Conservation (phyloP, 352 stramenopile genomes). For the Phytophthora sp. region DNA sequence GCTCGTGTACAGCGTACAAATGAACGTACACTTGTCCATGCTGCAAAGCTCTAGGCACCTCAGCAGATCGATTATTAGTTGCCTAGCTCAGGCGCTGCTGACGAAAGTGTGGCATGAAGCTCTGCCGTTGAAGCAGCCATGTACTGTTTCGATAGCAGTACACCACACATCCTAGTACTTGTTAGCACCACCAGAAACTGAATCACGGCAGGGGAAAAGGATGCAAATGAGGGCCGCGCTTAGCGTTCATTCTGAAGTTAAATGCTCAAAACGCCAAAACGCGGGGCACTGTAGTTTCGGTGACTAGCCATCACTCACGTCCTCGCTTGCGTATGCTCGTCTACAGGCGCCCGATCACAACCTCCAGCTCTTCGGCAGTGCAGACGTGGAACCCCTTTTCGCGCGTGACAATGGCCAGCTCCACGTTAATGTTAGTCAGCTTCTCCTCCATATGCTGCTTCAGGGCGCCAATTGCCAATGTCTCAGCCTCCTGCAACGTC, state of each 20-base stretch:
- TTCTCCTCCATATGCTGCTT: constrained; percentile 99
- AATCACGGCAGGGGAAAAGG: constrained; percentile 1
- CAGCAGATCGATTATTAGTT: neutral
- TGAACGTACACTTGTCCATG: neutral
- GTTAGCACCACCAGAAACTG: constrained; percentile 8
- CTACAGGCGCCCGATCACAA: constrained; percentile 89
- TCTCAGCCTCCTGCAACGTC: constrained; percentile 97
- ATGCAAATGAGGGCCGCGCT: constrained; percentile 25
- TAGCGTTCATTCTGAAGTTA: constrained; percentile 25
- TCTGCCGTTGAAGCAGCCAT: too few relatives aligned
- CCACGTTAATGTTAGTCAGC: constrained; percentile 98
- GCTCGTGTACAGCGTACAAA: constrained; percentile 7
- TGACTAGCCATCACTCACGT: neutral
- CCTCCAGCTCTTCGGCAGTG: constrained; percentile 92
- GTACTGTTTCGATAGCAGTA: too few relatives aligned
- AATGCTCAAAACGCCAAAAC: constrained; percentile 4
- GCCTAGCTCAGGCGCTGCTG: neutral
- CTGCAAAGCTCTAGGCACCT: constrained; percentile 2
- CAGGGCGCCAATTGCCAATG: constrained; percentile 95
- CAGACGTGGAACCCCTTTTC: constrained; percentile 97
- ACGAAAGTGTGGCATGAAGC: neutral
- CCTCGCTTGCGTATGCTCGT: constrained; percentile 15
- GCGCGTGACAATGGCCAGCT: constrained; percentile 95
- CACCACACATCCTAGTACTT: too few relatives aligned
- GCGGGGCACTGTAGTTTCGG: constrained; percentile 1